Percentiles rank a stretch among this genome's conserved stretches.
Evolutionary conservation across 2,329 filamentous ascomycete genomes (phyloP).

Genomic region (Monascus ruber): DNA sequence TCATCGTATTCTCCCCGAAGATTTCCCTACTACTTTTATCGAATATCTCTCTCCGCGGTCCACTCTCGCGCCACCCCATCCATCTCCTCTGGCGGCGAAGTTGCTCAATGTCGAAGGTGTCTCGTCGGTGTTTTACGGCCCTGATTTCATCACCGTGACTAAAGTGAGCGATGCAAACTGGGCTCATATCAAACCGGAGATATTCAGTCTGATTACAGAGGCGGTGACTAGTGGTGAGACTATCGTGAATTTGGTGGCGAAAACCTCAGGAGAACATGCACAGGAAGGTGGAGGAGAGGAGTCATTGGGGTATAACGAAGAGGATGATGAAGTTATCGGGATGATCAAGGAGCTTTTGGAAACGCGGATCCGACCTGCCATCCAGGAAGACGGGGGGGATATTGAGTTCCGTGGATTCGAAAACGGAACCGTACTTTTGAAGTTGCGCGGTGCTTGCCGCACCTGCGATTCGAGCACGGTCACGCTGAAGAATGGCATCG

Average conservation of each 20-base stretch:
- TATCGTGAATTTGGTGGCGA: slow-evolving; percentile 62
- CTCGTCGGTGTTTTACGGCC: slow-evolving; percentile 86
- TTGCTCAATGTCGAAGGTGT: slow-evolving; percentile 91
- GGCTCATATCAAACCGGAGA: slow-evolving; percentile 89
- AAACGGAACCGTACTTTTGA: slow-evolving; percentile 71
- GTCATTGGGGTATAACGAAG: slow-evolving; percentile 70
- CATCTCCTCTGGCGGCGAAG: slow-evolving; percentile 80
- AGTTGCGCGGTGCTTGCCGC: slow-evolving; percentile 82
- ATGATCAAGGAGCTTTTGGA: slow-evolving; percentile 99
- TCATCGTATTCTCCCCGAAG: slow-evolving; percentile 67
- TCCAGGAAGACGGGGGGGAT: slow-evolving; percentile 95
- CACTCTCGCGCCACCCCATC: slow-evolving; percentile 77
- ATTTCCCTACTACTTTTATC: slow-evolving; percentile 63
- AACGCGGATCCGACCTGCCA: slow-evolving; percentile 85
- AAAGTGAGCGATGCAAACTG: slow-evolving; percentile 82
- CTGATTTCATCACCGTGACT: slow-evolving; percentile 93
- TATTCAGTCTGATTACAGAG: slow-evolving; percentile 92
- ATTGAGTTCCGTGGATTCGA: slow-evolving; percentile 91
- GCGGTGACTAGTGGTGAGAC: slow-evolving; percentile 71
- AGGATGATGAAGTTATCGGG: slow-evolving; percentile 85
- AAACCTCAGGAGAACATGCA: slow-evolving; percentile 42
- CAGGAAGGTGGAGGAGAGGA: slow-evolving; percentile 47
- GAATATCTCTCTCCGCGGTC: slow-evolving; percentile 86
- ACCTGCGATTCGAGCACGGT: slow-evolving; percentile 96
- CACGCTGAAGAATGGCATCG: slow-evolving; percentile 93